Evolutionary conservation across 768 basidiomycete genomes (phyloP).

Genomic region (Mycena galericulata): DNA sequence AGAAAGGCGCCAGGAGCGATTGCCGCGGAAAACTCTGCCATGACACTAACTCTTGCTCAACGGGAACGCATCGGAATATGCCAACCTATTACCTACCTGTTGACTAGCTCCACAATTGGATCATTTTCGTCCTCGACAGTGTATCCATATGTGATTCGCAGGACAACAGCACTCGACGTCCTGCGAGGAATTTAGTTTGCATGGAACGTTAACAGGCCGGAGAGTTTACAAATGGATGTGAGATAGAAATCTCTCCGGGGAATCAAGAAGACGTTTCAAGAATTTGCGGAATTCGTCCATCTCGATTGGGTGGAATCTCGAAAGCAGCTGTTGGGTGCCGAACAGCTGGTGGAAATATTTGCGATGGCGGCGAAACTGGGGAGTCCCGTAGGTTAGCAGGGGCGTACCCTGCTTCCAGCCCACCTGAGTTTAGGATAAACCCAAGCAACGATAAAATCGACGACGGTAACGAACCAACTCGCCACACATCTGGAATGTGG

Average conservation of each 20-base stretch:
- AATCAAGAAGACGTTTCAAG: slow-evolving; percentile 28
- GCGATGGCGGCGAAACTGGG: slow-evolving; percentile 17
- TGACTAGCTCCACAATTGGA: slow-evolving; percentile 8
- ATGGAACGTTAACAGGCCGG: background rate
- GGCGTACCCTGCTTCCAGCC: slow-evolving; percentile 17
- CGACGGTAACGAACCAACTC: slow-evolving; percentile 33
- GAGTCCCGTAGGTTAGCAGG: slow-evolving; percentile 7
- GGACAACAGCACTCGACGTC: slow-evolving; percentile 26
- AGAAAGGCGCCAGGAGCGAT: slow-evolving; percentile 41
- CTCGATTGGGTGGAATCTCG: slow-evolving; percentile 21
- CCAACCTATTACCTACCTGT: no score
- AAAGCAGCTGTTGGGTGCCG: slow-evolving; percentile 16
- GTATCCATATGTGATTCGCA: slow-evolving; percentile 33
- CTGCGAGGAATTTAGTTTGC: slow-evolving; percentile 13
- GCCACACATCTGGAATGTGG: slow-evolving; percentile 38
- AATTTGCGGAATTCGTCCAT: slow-evolving; percentile 28
- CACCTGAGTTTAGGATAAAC: background rate
- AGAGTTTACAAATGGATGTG: slow-evolving; percentile 30
- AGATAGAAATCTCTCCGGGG: slow-evolving; percentile 18
- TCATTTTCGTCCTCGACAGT: slow-evolving; percentile 22
- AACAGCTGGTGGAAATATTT: slow-evolving; percentile 17
- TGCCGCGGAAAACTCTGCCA: slow-evolving; percentile 32
- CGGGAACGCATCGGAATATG: no score
- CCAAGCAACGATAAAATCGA: background rate
- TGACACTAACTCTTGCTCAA: no score